phyloP scores from a whole-genome alignment of 2,329 filamentous ascomycete species.

The Neodidymelliopsis sp. region DNA sequence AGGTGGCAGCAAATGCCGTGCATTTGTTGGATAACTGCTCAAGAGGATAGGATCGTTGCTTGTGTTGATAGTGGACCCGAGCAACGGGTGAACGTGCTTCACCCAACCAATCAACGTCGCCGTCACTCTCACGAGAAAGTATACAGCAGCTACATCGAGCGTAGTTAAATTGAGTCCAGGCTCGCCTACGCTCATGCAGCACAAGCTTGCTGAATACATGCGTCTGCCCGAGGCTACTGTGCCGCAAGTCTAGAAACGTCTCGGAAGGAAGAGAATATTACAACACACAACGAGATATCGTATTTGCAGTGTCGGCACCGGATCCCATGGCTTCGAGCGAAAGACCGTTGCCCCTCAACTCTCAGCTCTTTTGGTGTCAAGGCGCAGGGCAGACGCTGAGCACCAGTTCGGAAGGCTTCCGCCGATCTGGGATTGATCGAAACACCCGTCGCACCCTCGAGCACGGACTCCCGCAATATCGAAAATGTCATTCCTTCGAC shows the following conservation, averaged over 20 bases:
- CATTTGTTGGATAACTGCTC: conserved; percentile 27
- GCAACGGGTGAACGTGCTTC: conserved; percentile 9
- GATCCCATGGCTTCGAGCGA: background rate
- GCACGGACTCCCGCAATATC: conserved; percentile 20
- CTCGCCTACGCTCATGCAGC: conserved; percentile 17
- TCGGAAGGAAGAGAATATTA: background rate
- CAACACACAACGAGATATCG: background rate
- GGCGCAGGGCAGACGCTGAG: conserved; percentile 8
- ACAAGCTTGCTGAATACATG: conserved; percentile 19
- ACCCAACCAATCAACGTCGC: conserved; percentile 10
- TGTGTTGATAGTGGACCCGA: conserved; percentile 25
- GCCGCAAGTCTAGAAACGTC: conserved; percentile 8
- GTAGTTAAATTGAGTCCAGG: conserved; percentile 8
- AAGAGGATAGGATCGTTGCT: conserved; percentile 19
- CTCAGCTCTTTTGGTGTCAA: conserved; percentile 5
- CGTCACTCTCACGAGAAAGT: conserved; percentile 5
- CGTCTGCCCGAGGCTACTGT: conserved; percentile 7
- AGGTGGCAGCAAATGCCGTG: conserved; percentile 18
- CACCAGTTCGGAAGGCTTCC: conserved; percentile 1
- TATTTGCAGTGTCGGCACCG: background rate
- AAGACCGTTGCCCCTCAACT: conserved; percentile 1
- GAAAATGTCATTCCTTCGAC: conserved; percentile 2
- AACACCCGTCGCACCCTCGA: background rate
- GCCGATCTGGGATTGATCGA: conserved; percentile 11
- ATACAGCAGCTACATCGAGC: conserved; percentile 14